Conservation (phyloP, 306 rosid species). For the Abrus pulchellus region DNA sequence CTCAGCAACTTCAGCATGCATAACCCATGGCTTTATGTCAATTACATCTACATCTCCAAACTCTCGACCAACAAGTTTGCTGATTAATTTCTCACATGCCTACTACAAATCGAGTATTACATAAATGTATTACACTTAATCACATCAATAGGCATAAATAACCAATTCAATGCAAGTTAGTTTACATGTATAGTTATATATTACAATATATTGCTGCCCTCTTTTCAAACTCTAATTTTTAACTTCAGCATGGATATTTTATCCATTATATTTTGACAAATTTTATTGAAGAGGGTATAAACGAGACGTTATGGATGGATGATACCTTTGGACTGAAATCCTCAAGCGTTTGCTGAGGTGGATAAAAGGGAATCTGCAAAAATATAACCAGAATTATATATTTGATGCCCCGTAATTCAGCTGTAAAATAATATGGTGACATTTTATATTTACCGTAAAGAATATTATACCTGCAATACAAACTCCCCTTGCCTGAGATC, state of each 20-base stretch:
- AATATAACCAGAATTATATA: conserved; percentile 44
- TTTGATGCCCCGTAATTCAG: conserved; percentile 43
- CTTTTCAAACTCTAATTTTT: conserved; percentile 30
- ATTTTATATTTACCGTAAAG: conserved; percentile 16
- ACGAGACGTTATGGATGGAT: conserved; percentile 41
- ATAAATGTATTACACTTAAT: conserved; percentile 16
- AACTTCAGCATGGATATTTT: conserved; percentile 32
- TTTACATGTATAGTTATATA: not conserved
- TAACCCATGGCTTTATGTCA: conserved; percentile 92
- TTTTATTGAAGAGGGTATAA: conserved; percentile 20
- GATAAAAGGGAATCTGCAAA: conserved; percentile 90
- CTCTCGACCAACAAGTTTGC: conserved; percentile 82
- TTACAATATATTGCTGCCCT: conserved; percentile 26
- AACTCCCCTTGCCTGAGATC: conserved; percentile 96
- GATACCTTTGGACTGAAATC: conserved; percentile 80
- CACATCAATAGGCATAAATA: conserved; percentile 31
- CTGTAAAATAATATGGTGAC: conserved; percentile 20
- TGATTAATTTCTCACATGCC: conserved; percentile 80
- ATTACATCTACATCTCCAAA: conserved; percentile 75
- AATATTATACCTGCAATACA: conserved; percentile 83
- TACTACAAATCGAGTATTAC: conserved; percentile 52
- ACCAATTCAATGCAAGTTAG: conserved; percentile 25
- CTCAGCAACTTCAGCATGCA: conserved; percentile 99
- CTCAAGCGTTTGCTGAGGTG: conserved; percentile 89
- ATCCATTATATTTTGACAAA: conserved; percentile 29